Percentiles rank a stretch among this genome's conserved stretches.
Evolutionary conservation across 805 yeast genomes (phyloP).

Genomic region (Wickerhamomyces xylosicus): DNA sequence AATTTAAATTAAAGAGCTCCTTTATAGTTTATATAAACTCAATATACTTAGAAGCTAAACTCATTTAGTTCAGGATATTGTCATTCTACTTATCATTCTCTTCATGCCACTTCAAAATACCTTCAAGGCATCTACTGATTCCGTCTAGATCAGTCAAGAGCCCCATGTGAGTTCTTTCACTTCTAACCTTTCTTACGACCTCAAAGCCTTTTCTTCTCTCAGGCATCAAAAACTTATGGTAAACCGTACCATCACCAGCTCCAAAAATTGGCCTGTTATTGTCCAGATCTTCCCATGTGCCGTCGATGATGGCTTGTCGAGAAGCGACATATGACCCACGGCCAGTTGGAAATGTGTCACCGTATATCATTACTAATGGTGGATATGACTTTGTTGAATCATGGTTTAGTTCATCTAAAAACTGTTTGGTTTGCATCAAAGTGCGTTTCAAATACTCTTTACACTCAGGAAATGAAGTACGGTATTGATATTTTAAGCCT

Average conservation of each 20-base stretch:
- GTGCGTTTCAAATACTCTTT: slow-evolving; percentile 55
- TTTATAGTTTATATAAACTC: too few species aligned
- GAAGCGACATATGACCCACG: slow-evolving; percentile 65
- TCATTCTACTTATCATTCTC: not conserved
- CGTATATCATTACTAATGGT: slow-evolving; percentile 75
- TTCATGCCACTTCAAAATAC: slow-evolving; percentile 39
- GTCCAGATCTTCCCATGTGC: slow-evolving; percentile 64
- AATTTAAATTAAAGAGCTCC: too few species aligned
- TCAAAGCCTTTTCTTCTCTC: slow-evolving; percentile 58
- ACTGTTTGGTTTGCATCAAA: slow-evolving; percentile 47
- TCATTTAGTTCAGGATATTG: too few species aligned
- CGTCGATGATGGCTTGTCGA: slow-evolving; percentile 51
- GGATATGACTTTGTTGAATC: slow-evolving; percentile 54
- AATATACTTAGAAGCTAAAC: too few species aligned
- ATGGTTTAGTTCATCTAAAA: slow-evolving; percentile 43
- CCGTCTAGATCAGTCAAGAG: slow-evolving; percentile 64
- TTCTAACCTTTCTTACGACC: slow-evolving; percentile 55
- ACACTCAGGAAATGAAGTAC: slow-evolving; percentile 38
- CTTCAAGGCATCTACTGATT: slow-evolving; percentile 61
- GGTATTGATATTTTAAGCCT: slow-evolving; percentile 12
- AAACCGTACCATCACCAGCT: slow-evolving; percentile 90
- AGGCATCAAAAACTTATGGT: slow-evolving; percentile 76
- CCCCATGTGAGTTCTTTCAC: slow-evolving; percentile 68
- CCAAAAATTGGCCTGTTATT: slow-evolving; percentile 36
- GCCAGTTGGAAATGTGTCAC: slow-evolving; percentile 76